Evolutionary conservation across 495 filamentous ascomycete genomes (phyloP).

Genomic region (Penicillium paradoxum): DNA sequence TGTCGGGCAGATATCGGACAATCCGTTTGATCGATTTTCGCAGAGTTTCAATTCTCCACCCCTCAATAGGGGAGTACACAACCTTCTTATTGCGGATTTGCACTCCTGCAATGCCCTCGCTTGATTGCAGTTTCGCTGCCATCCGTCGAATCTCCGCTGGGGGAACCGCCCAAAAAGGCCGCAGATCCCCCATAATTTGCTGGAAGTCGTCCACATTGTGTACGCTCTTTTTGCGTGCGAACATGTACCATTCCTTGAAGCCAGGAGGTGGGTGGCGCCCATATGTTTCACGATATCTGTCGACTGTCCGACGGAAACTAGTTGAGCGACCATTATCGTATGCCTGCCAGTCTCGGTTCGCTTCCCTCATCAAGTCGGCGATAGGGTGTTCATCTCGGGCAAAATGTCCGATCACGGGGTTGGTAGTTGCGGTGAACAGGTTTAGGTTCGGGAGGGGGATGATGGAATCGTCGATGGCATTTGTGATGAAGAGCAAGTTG

Average conservation of each 20-base stretch:
- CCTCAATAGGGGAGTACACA: slow-evolving; percentile 46
- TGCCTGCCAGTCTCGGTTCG: slow-evolving; percentile 13
- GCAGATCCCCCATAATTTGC: slow-evolving; percentile 64
- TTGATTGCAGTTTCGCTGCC: slow-evolving; percentile 39
- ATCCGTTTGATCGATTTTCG: slow-evolving; percentile 52
- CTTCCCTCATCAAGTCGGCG: slow-evolving; percentile 11
- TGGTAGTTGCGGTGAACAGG: slow-evolving; percentile 1
- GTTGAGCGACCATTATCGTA: slow-evolving; percentile 17
- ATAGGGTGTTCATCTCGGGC: slow-evolving; percentile 20
- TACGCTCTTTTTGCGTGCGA: slow-evolving; percentile 54
- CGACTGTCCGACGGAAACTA: slow-evolving; percentile 50
- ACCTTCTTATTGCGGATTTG: slow-evolving; percentile 53
- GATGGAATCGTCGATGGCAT: slow-evolving; percentile 5
- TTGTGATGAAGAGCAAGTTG: slow-evolving; percentile 14
- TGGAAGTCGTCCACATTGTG: slow-evolving; percentile 68
- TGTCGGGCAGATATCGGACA: slow-evolving; percentile 59
- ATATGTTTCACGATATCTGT: slow-evolving; percentile 55
- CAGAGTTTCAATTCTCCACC: slow-evolving; percentile 63
- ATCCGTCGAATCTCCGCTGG: slow-evolving; percentile 51
- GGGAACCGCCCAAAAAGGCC: slow-evolving; percentile 64
- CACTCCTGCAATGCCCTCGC: slow-evolving; percentile 53
- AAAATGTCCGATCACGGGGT: slow-evolving; percentile 6
- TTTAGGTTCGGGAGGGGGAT: slow-evolving; percentile 7
- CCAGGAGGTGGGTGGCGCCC: slow-evolving; percentile 71
- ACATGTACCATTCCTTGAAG: slow-evolving; percentile 65